A percentile compares a stretch with the other conserved stretches of the same genome.
phyloP scores from a whole-genome alignment of 179 eudicot genomes.

The Patellifolia procumbens region DNA sequence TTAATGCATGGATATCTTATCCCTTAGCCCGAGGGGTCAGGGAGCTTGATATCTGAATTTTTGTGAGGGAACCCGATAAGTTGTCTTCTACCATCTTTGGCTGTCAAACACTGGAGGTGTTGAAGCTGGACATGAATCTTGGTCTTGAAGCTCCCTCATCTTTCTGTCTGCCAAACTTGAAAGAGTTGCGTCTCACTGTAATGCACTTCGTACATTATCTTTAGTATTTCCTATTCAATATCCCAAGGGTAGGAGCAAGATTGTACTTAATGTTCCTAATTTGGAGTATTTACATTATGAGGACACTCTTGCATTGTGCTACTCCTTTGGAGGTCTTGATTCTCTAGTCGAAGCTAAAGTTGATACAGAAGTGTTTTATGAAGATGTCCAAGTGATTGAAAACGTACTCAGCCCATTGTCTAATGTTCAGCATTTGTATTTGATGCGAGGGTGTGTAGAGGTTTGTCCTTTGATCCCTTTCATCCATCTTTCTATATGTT shows the following conservation, averaged over 20 bases:
- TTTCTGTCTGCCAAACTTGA: slow-evolving; percentile 18
- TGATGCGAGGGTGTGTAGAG: background rate
- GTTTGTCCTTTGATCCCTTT: background rate
- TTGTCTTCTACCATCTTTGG: background rate
- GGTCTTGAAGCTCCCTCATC: slow-evolving; percentile 3
- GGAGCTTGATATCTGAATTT: slow-evolving; percentile 11
- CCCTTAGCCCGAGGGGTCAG: slow-evolving; percentile 4
- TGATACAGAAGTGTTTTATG: too few relatives aligned
- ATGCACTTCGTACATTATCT: background rate
- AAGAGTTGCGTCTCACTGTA: background rate
- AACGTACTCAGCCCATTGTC: background rate
- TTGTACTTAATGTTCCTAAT: too few relatives aligned
- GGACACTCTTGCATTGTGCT: background rate
- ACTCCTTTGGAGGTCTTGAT: slow-evolving; percentile 4
- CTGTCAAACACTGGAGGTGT: slow-evolving; percentile 13
- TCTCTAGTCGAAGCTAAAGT: background rate
- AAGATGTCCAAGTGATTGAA: background rate
- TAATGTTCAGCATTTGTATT: background rate
- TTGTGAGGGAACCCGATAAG: slow-evolving; percentile 7
- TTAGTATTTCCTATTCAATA: background rate
- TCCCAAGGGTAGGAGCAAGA: background rate
- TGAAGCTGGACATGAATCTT: slow-evolving; percentile 14
- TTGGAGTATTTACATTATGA: background rate
- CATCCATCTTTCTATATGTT: background rate
- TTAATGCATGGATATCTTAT: slow-evolving; percentile 1